A percentile compares a stretch with the other conserved stretches of the same genome.
phyloP scores from a whole-genome alignment of 2,329 filamentous ascomycete genomes.

The Pyrenophora teres region DNA sequence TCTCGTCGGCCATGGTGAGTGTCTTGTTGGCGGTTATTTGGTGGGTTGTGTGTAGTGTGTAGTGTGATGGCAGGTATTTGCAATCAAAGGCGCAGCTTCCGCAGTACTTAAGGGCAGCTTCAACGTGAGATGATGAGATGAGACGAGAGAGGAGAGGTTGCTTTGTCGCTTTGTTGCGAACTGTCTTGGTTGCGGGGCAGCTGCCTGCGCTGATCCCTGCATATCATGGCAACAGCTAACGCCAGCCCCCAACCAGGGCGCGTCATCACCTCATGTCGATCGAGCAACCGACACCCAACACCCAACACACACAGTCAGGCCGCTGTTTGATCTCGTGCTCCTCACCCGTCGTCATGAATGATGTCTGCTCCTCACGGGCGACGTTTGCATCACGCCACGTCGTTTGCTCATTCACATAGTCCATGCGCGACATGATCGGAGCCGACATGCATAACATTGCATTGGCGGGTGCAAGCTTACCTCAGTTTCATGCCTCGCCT shows the following conservation, averaged over 20 bases:
- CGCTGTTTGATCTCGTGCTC: not conserved
- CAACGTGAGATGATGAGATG: conserved; percentile 15
- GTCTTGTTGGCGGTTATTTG: not conserved
- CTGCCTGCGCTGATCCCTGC: conserved; percentile 24
- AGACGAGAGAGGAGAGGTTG: conserved; percentile 8
- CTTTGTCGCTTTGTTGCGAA: conserved; percentile 18
- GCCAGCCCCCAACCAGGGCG: conserved; percentile 13
- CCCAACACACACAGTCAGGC: not conserved
- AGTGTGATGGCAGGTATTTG: conserved; percentile 3
- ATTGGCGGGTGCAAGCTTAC: not conserved
- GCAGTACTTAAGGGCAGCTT: conserved; percentile 18
- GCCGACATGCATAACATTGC: not conserved
- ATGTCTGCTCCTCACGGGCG: not conserved
- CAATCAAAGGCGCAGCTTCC: conserved; percentile 2
- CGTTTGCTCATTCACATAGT: too few species aligned
- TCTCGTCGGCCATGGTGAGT: conserved; percentile 36
- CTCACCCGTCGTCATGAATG: not conserved
- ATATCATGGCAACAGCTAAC: conserved; percentile 14
- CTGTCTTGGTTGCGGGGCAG: conserved; percentile 30
- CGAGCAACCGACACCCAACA: conserved; percentile 17
- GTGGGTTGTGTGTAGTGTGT: not conserved
- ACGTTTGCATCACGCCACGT: too few species aligned
- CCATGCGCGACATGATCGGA: too few species aligned
- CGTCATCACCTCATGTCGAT: conserved; percentile 21
- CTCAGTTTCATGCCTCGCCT: too few species aligned